Percentiles rank a stretch among this genome's conserved stretches.
Conservation (phyloP, 2,329 filamentous ascomycete species). For the Fusarium tjaetaba region DNA sequence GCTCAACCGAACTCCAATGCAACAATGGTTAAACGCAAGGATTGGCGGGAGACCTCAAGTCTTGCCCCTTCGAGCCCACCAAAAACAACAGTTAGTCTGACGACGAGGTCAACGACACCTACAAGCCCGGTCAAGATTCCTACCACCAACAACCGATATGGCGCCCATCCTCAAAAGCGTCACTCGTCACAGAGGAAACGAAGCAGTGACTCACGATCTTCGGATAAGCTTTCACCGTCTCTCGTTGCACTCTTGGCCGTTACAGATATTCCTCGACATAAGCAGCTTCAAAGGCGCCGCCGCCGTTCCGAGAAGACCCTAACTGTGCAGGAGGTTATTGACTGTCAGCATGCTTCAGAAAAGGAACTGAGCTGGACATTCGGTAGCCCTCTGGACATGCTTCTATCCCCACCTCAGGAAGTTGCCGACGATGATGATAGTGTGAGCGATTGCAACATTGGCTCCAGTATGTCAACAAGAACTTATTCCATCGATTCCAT, state of each 20-base stretch:
- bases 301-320: slow-evolving; percentile 47
- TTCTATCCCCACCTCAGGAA: slow-evolving; percentile 70
- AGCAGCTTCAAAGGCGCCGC: slow-evolving; percentile 50
- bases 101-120: slow-evolving; percentile 47
- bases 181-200: slow-evolving; percentile 51
- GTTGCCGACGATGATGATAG: slow-evolving; percentile 60
- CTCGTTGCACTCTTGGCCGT: slow-evolving; percentile 70
- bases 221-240: slow-evolving; percentile 66
- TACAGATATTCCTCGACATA: slow-evolving; percentile 67
- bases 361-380: slow-evolving; percentile 67
- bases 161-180: slow-evolving; percentile 50
- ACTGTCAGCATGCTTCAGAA: slow-evolving; percentile 63
- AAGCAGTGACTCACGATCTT: slow-evolving; percentile 57
- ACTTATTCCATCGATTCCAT: slow-evolving; percentile 70
- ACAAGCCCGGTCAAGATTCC: slow-evolving; percentile 68
- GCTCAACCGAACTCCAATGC: slow-evolving; percentile 41
- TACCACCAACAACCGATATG: slow-evolving; percentile 52
- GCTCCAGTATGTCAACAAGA: slow-evolving; percentile 63
- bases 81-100: slow-evolving; percentile 42
- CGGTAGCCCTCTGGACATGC: slow-evolving; percentile 66
- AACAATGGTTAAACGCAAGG: slow-evolving; percentile 50
- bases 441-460: slow-evolving; percentile 62
- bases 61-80: slow-evolving; percentile 45
- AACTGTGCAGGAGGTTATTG: slow-evolving; percentile 66
- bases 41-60: slow-evolving; percentile 43